Base-by-base conservation (phyloP, 192 early-diverging fungal genomes). In the Podila epigama region DNA sequence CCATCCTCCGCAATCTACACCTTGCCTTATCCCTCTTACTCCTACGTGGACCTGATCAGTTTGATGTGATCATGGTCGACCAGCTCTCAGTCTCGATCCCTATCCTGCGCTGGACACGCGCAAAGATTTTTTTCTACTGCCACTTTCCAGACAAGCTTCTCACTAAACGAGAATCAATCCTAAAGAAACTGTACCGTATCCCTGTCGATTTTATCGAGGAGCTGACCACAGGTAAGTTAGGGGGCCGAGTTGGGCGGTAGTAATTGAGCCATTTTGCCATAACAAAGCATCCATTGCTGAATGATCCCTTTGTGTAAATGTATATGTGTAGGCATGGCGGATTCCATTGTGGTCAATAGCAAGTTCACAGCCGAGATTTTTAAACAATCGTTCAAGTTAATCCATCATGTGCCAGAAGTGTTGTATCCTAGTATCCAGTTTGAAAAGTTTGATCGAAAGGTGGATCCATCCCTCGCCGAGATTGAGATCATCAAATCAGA, bases 121-220 rank as follows among this genome's bases (percentile, higher is more conserved):
- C 89, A 20, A 88, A 88, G 80, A 89, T 97, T 12, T 80, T 98
- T 41, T 98, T 98, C 80, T 98, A 98, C 75, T 96, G 97, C 73
- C 97, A 98, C 61, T 97, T 95, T 67, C 97, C 97, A 0, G 97
- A 98, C 70, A 92, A 95, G 62, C 82, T 96, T 48, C 75, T 93
- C 31, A 89, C 96, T 16, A 70, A 68, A 52, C 86, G 92, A 5
- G 85, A 87, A 31, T 84, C 88, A 4, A 9, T 83, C 13, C 51
- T 89, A 13, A 92, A 92, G 70, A 73, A 68, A 18, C 16, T 93
- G 4, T 98, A 98, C 60, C 89, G 97, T 6, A 31, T 86, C 5
- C 93, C 93, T 6, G 84, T 98, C 44, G 96, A 98, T 78, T 72
- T 81, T 9, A 66, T 97, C 1, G 97, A 98, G 75, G 94, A 95